Base-by-base conservation (phyloP, 2,329 filamentous ascomycete species). In the Triangularia verruculosa region DNA sequence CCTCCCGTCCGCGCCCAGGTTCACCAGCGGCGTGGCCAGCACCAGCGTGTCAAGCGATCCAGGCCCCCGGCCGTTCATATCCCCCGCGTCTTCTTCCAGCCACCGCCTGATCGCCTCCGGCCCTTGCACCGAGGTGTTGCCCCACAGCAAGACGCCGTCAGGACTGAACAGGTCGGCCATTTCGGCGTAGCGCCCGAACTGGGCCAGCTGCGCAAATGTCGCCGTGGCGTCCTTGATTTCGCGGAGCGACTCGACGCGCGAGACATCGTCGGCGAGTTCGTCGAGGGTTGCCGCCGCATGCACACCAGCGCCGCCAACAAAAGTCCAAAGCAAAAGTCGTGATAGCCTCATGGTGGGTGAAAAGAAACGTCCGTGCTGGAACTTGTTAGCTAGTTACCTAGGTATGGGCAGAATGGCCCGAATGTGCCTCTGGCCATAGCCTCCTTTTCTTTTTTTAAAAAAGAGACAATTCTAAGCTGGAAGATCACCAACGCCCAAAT, bases 221-320 rank as follows among this genome's bases (percentile, higher is more conserved):
- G 53, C 24, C 20, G 58, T 61, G 13, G 64, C 54, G 34, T 66
- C 64, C 22, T 66, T 66, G 47, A 66, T 53, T 39, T 64, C 64
- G 13, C 64, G 61, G 27, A 66, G 51, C 2, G 64, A 60, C 56
- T 66, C 64, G 56, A 62, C 59, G 4, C 52, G 52, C 15, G 60
- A 27, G 30, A 66, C 32, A 56, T 63, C 30, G 17, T 59, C 55
- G 51, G 61, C 58, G 17, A 63, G 57, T 11, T 43, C 27, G 25
- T 60, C 53, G 3, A 63, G 53, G 0, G 52, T 61, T 27, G 32
- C 22, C 12, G 24, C 58, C 13, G 13, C 34, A 39, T 13, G 4
- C 34, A 17, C 34, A 15, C 34, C 34, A 4, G 8, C 39, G 15
- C 39, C 39, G 30, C 30, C 9, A 9, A 17, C 17, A 4, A 17